Base-by-base conservation (phyloP, 768 basidiomycete genomes). In the Calocybe indica region DNA sequence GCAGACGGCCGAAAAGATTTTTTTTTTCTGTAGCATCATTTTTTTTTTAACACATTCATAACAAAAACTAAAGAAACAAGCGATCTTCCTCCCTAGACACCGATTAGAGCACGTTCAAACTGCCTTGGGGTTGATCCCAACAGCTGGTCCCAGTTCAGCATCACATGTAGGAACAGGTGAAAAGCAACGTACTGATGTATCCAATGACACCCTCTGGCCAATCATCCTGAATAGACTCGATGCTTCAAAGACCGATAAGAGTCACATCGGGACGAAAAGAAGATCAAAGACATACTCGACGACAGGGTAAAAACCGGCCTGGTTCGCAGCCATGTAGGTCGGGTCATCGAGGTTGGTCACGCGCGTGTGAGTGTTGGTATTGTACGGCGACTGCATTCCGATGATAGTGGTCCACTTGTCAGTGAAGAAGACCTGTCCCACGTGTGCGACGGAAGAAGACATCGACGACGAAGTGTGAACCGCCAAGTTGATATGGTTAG, bases 391-490 rank as follows among this genome's bases (percentile, higher is more conserved):
- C 7, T 53, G 55, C 6, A 53, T 54, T 45, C 56, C 56, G 30
- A 68, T 62, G 35, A 53, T 45, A 37, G 62, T 55, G 43, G 60
- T 62, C 57, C 63, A 60, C 3, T 46, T 52, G 43, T 67, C 67
- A 36, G 60, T 55, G 43, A 69, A 68, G 60, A 68, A 69, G 51
- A 68, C 57, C 48, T 67, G 66, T 4, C 67, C 69, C 29, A 65
- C 57, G 47, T 68, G 67, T 33, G 58, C 52, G 37, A 68, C 50
- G 5, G 49, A 37, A 10, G 50, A 43, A 6, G 39, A 48, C 32
- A 54, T 40, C 9, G 39, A n/a, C 52, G 54, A 57, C 46, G 60
- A 54, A 28, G 47, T 47, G 49, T 65, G 62, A 9, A 68, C 54
- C 56, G 63, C 61, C 11, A 59, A 48, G 50, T 69, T 65, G 31